Evolutionary conservation across 2,329 filamentous ascomycete species (phyloP), one percentile per base, ranked within the genome.

Genomic region (Tetracladium maxilliforme): DNA sequence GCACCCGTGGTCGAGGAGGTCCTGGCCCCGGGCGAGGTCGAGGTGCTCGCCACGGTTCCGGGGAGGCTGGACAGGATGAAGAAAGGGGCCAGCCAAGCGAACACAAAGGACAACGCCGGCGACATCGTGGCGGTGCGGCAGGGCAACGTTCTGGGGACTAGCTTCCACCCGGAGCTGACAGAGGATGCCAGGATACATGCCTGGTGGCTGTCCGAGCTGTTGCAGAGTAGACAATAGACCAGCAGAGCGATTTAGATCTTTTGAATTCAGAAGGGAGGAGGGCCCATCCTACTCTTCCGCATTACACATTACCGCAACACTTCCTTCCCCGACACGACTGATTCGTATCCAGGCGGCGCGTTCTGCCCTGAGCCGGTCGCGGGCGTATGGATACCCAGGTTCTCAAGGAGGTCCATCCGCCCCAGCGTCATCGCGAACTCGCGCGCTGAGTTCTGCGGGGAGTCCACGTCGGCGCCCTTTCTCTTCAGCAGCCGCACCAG

Each of bases 81-180:
- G 44, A 45, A 21, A 44, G 52, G 25, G 33, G 52, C 19, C 45
- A 52, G 16, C 41, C 56, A 38, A 47, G 49, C 14, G 42, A 44
- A 19, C 43, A 25, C 41, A 11, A 41, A 43, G 13, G 38, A 37
- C 5, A 52, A 52, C 21, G 64, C 60, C 4, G 69, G 76, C 3
- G 80, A 92, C 37, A 87, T 95, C 25, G 73, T 95, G 25, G 87
- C 87, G 1, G 82, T 95, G 17, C 65, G 69, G 35, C 86, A 95
- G 52, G 82, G 78, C 1, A 94, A 94, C 49, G 77, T 93, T 1
- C 78, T 95, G 40, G 90, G 84, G 4, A 94, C 80, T 4, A 94
- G 86, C 42, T 98, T 95, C 45, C 90, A 95, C 41, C 90, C 90
- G 0, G 90, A 98, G 50, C 50, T 98, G 48, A 95, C 87, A 0